Base-by-base conservation (phyloP, 2,329 filamentous ascomycete species). In the Pseudogymnoascus sp. region DNA sequence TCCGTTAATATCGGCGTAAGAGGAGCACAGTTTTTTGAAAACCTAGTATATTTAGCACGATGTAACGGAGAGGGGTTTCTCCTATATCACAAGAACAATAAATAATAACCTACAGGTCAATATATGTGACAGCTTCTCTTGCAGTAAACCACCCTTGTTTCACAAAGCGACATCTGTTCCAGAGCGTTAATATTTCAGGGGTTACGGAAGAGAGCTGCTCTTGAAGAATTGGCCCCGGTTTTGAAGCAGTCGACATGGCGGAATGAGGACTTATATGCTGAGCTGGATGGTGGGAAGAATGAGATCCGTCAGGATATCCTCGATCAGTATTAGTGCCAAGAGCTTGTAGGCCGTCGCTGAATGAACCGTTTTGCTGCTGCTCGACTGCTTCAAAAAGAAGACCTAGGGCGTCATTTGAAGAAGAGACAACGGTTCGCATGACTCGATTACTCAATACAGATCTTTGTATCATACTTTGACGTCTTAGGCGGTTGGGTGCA, bases 61-160 rank as follows among this genome's bases (percentile, higher is more conserved):
- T 25, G 11, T n/a, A 5, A 25, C 7, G 41, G 5, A 23, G 2
- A 45, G 11, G 4, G 41, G 12, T 45, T 45, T 45, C 12, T 25
- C 11, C 3, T 39, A 45, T 45, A 14, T 23, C 1, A 25, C 22
- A 45, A n/a, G 19, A n/a, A 45, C 22, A 25, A 25, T n/a, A 45
- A 25, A 45, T 25, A 7, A 9, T 9, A 14, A 72, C 75, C 61
- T 64, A 79, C 73, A 81, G 62, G 64, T 83, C 80, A 52, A 83
- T 73, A 62, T 82, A 81, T 1, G 77, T 79, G 1, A 83, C 75
- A 8, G 80, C 80, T 67, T 84, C 81, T 61, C 78, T 75, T 2
- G 81, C 79, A 0, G 79, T 79, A 62, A 84, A 79, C 80, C 80
- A 83, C 0, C 80, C 81, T 79, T 82, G 81, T 63, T 77, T 78